Evolutionary conservation across 129 eudicot species (phyloP), one percentile per base, ranked within the genome.

Genomic region (Centaurea solstitialis): DNA sequence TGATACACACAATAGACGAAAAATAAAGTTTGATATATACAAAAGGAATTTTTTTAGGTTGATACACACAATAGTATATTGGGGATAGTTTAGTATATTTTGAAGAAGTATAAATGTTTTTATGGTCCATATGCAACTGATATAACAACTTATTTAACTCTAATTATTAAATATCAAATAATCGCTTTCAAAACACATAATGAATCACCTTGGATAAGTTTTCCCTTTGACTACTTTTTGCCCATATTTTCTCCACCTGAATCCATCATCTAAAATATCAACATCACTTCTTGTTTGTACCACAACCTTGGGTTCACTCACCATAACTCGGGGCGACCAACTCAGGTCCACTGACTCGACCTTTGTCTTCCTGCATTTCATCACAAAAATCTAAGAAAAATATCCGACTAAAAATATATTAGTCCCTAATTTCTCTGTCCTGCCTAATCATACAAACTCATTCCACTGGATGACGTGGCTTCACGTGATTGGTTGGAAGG

Each of bases 171-270:
- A 57, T 57, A 57, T 57, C 9, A 17, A 3, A 57, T 57, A 57
- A 57, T 57, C 65, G n/a, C 62, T 53, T 53, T 53, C 62, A 53
- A 53, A 53, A 53, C 21, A 5, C 21, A 53, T 7, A 15, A 20
- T 62, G 3, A 7, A 50, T 7, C 21, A 94, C 98, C 98, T 94
- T 40, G 98, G 98, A 82, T 92, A 82, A 40, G 89, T 88, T 88
- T 89, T 94, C 35, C 98, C 98, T 76, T 94, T 94, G 68, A 94
- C 98, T 23, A 92, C 97, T 85, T 94, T 94, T 76, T 94, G 98
- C 18, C 98, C 98, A 82, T 94, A 92, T 80, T 94, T 94, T 72
- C 97, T 87, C 98, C 98, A 94, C 85, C 91, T 94, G 78, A 84
- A 94, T 50, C 98, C 98, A 73, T 94, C 98, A 43, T 94, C 98